Base-by-base conservation (phyloP, 306 rosid genomes). In the Quercus mongolica region DNA sequence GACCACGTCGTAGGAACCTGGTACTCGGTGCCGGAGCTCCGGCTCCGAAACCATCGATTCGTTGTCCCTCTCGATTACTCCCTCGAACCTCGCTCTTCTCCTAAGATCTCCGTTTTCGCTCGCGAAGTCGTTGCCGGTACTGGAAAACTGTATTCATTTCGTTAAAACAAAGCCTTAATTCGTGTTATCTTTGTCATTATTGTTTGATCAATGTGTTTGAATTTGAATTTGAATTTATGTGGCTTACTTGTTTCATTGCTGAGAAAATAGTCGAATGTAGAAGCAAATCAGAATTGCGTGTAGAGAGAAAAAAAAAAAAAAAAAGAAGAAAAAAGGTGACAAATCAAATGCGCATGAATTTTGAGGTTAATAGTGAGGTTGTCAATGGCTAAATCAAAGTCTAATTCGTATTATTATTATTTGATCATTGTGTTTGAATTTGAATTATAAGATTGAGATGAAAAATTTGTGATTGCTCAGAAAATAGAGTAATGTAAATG, bases 101-200 rank as follows among this genome's bases (percentile, higher is more conserved):
- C 90, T 17, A 88, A 84, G 77, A 92, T 95, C 80, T 76, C 96
- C 17, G 82, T 95, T 84, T 92, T 92, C 52, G 97, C 98, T 78
- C 99, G 99, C 83, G 99, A 95, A 90, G 91, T 90, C 19, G 96
- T 95, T 65, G 86, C 94, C 58, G 99, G 99, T 92, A 67, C 70
- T 64, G 12, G 30, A 58, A 13, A 46, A 49, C 49, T n/a, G 14
- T 49, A 8, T 14, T 49, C 6, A 44, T 8, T 18, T 33, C 14
- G 26, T 67, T 67, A 68, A 57, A 21, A 9, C 74, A n/a, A 31
- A 52, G 41, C 51, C 73, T 51, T 51, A 33, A 74, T 69, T 79
- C 74, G 71, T 41, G 65, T 67, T n/a, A 6, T 18, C 54, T 69
- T 51, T 57, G 14, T 49, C 65, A 3, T 64, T 56, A 73, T 61